Evolutionary conservation across 139 green algal genomes (phyloP).

Genomic region (Chlamydomonas sp.): DNA sequence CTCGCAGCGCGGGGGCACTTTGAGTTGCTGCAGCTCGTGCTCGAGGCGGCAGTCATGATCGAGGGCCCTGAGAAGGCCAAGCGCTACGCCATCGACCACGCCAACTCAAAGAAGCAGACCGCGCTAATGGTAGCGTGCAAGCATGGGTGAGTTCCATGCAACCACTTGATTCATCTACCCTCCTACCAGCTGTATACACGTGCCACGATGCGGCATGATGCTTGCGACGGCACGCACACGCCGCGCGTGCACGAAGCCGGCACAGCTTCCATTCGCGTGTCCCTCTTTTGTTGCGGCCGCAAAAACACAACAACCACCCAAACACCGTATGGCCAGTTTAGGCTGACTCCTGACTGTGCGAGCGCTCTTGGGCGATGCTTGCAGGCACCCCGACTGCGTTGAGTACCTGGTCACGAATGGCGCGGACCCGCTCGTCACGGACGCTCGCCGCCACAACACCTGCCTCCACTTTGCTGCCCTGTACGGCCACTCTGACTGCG

Average conservation of each 20-base stretch:
- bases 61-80: slow-evolving; percentile 30
- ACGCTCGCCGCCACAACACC: slow-evolving; percentile 41
- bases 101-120: slow-evolving; percentile 41
- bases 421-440: slow-evolving; percentile 32
- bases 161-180: not conserved
- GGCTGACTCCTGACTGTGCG: no score
- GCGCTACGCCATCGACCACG: slow-evolving; percentile 39
- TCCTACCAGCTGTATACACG: not conserved
- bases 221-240: no score
- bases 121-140: slow-evolving; percentile 46
- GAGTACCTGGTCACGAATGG: slow-evolving; percentile 44
- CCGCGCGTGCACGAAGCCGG: no score
- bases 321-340: no score
- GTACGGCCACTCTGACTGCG: slow-evolving; percentile 38
- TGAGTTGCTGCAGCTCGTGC: slow-evolving; percentile 36
- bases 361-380: not conserved
- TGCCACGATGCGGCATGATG: not conserved
- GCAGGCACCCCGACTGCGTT: slow-evolving; percentile 42
- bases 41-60: slow-evolving; percentile 43
- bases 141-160: slow-evolving; percentile 31
- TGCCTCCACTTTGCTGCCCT: slow-evolving; percentile 41
- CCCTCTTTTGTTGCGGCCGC: no score
- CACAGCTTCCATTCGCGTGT: no score
- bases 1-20: slow-evolving; percentile 36
- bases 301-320: no score